Conservation (phyloP, 495 filamentous ascomycete genomes). For the Penicillium egyptiacum region DNA sequence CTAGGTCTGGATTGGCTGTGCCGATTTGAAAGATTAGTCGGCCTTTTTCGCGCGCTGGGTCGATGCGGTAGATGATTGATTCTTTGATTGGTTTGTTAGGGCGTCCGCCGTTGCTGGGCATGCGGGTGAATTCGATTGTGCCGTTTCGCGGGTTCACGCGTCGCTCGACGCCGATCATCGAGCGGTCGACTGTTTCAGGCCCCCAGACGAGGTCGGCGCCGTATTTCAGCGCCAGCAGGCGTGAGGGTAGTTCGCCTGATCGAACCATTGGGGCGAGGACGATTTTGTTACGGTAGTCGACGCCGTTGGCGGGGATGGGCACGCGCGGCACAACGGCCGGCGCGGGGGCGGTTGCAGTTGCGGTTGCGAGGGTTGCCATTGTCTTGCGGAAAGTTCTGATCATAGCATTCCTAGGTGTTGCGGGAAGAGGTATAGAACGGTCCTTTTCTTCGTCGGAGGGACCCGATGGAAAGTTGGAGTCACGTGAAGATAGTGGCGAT, state of each 20-base stretch:
- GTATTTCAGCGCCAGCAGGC: slow-evolving; percentile 85
- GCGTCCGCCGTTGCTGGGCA: slow-evolving; percentile 63
- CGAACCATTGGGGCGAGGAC: slow-evolving; percentile 98
- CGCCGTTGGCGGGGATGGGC: slow-evolving; percentile 81
- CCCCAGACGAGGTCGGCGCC: slow-evolving; percentile 98
- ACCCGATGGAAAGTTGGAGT: slow-evolving; percentile 2
- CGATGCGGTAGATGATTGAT: slow-evolving; percentile 78
- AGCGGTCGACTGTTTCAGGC: slow-evolving; percentile 88
- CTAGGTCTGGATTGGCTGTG: slow-evolving; percentile 73
- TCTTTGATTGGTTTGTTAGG: slow-evolving; percentile 55
- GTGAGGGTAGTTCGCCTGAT: slow-evolving; percentile 87
- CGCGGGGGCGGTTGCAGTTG: slow-evolving; percentile 1
- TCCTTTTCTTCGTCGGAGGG: slow-evolving; percentile 17
- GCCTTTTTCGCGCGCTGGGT: slow-evolving; percentile 68
- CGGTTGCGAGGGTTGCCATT: slow-evolving; percentile 53
- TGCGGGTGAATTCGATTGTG: slow-evolving; percentile 79
- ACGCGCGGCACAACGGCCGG: slow-evolving; percentile 49
- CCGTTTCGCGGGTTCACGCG: slow-evolving; percentile 69
- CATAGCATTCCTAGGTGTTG: slow-evolving; percentile 42
- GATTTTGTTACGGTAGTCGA: slow-evolving; percentile 89
- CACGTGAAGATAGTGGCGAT: slow-evolving; percentile 25
- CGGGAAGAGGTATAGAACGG: not conserved
- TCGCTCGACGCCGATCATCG: slow-evolving; percentile 81
- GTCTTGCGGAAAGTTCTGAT: slow-evolving; percentile 43
- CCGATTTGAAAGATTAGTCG: slow-evolving; percentile 89